Conservation (phyloP, 345 rosid genomes). For the Brassica juncea region DNA sequence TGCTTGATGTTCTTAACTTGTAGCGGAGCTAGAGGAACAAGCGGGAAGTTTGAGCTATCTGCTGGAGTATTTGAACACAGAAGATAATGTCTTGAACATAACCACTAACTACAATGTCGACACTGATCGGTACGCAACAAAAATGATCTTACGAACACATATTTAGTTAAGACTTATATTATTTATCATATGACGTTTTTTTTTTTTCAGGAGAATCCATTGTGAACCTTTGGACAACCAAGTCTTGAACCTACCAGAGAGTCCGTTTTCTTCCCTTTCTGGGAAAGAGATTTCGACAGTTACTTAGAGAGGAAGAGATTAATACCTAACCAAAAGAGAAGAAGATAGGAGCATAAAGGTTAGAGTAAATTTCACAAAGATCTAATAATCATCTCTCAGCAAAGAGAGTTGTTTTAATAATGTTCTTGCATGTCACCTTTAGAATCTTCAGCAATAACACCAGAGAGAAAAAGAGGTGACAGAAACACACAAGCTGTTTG, state of each 20-base stretch:
- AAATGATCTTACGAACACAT: neutral
- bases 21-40: slow-evolving; percentile 49
- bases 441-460: slow-evolving; percentile 29
- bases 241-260: slow-evolving; percentile 79
- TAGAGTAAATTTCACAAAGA: slow-evolving; percentile 24
- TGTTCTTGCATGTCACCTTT: slow-evolving; percentile 20
- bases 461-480: neutral
- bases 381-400: slow-evolving; percentile 22
- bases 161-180: neutral
- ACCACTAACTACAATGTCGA: slow-evolving; percentile 50
- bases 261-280: slow-evolving; percentile 73
- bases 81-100: slow-evolving; percentile 48
- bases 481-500: slow-evolving; percentile 20
- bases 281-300: slow-evolving; percentile 69
- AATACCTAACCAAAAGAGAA: slow-evolving; percentile 22
- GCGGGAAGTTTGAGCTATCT: slow-evolving; percentile 54
- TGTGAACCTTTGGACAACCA: slow-evolving; percentile 50
- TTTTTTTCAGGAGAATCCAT: slow-evolving; percentile 11
- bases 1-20: neutral
- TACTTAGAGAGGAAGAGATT: slow-evolving; percentile 49
- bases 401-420: slow-evolving; percentile 2
- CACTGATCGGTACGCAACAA: slow-evolving; percentile 59
- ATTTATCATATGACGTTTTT: neutral
- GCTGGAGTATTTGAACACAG: slow-evolving; percentile 59
- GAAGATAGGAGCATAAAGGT: slow-evolving; percentile 39